Percentiles rank a stretch among this genome's conserved stretches.
phyloP scores from a whole-genome alignment of 2,329 filamentous ascomycete species.

The Trichoderma koningiopsis region DNA sequence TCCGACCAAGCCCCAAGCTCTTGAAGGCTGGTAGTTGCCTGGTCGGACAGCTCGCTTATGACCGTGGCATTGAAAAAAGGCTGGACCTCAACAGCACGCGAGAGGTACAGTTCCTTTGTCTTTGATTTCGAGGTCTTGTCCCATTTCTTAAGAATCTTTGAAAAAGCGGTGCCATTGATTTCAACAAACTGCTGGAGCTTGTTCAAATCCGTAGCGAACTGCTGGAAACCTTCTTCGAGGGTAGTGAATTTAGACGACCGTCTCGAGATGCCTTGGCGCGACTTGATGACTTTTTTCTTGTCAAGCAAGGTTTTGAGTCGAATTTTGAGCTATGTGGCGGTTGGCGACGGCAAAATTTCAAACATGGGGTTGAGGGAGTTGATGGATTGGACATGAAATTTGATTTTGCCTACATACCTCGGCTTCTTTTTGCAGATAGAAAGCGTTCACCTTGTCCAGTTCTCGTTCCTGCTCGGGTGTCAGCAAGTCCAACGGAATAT shows the following conservation, averaged over 20 bases:
- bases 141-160: constrained; percentile 99
- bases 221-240: constrained; percentile 93
- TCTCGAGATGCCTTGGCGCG: constrained; percentile 77
- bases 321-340: constrained; percentile 73
- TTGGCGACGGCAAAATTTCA: not conserved
- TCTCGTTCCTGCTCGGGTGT: constrained; percentile 78
- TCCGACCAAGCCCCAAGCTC: constrained; percentile 97
- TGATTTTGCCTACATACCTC: constrained; percentile 64
- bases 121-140: constrained; percentile 99
- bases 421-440: constrained; percentile 96
- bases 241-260: constrained; percentile 92
- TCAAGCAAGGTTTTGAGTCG: constrained; percentile 89
- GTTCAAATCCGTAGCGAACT: constrained; percentile 94
- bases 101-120: constrained; percentile 96
- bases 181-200: constrained; percentile 99
- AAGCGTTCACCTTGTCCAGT: constrained; percentile 96
- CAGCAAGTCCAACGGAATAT: constrained; percentile 40
- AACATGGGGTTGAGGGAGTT: not conserved
- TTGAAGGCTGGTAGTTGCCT: constrained; percentile 92
- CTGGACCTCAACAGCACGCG: constrained; percentile 93
- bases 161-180: constrained; percentile 96
- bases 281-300: constrained; percentile 90
- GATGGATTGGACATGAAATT: not conserved
- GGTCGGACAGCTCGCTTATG: constrained; percentile 93
- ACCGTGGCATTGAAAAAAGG: constrained; percentile 98